Evolutionary conservation across 192 early-diverging fungal genomes (phyloP), one percentile per base, ranked within the genome.

Genomic region (Neocallimastix lanati): DNA sequence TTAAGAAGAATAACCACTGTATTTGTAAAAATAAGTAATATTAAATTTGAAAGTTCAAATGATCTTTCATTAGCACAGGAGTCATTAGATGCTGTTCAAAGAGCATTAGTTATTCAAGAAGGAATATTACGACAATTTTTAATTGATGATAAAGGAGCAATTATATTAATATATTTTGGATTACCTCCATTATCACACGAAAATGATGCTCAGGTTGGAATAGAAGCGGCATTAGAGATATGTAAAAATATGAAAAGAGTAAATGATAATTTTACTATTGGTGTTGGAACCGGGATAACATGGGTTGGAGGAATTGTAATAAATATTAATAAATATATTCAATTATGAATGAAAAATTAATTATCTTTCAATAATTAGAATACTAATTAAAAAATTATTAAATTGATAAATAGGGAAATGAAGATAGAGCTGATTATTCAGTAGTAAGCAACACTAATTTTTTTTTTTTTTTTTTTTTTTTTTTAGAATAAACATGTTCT

Each of bases 111-210:
- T 12, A 50, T 79, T 78, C 87, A 78, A 40, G 87, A 88, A 76
- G 87, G 87, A 7, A 80, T 37, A 76, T 77, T 88, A 67, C 38
- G 87, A 27, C 87, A 88, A 81, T 87, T 88, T 29, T 84, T 88
- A 29, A 87, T 88, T n/a, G 87, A 88, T 78, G 87, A 88, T 40
- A 88, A 88, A 77, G 87, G 87, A 35, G 87, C 87, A 0, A 82
- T 83, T n/a, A 85, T 89, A 16, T 77, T 88, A 28, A 76, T 76
- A n/a, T 88, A 88, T 78, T 88, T 88, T 83, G 87, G 87, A 13
- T 78, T 88, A 28, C 87, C 87, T 1, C 87, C 87, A 28, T 79
- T 87, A 27, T 87, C 87, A 25, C 87, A 88, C 80, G 86, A 88
- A 77, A 89, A 88, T 77, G 87, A 88, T 76, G 84, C 87, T 12